Evolutionary conservation across 495 filamentous ascomycete species (phyloP), one percentile per base, ranked within the genome.

Genomic region (Aspergillus bridgeri): DNA sequence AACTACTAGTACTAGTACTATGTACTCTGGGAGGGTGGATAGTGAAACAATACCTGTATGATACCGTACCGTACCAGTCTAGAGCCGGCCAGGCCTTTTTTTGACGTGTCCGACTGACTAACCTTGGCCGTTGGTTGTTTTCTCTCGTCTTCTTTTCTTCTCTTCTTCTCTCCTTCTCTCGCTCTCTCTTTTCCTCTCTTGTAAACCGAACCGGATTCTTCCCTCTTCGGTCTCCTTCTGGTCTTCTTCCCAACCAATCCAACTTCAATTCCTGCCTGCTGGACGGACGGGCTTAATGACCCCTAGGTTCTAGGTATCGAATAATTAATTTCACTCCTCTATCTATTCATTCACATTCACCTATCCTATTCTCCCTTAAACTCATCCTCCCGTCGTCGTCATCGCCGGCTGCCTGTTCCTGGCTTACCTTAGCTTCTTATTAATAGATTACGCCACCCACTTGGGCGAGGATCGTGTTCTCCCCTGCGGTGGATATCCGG

Each of bases 211-310:
- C 44, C 38, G 44, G 18, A 54, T 65, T 66, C 64, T 62, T 61
- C 53, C 48, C 47, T 61, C 59, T 57, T 64, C 67, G 60, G 51
- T 53, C 60, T 51, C 60, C 58, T 65, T 69, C 67, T 57, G 49
- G 65, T 61, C 64, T 62, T 53, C 55, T 54, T 51, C 50, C 56
- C 57, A 27, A 53, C 50, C n/a, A n/a, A n/a, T n/a, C 54, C 46
- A 42, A n/a, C n/a, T n/a, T 29, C 48, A 33, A 20, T 53, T 51
- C 18, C 45, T 51, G 3, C 4, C 7, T 7, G 4, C 33, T 38
- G 33, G 33, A 11, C 33, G 33, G 33, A 38, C 33, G 17, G 6
- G 25, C 25, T n/a, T n/a, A n/a, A n/a, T n/a, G n/a, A n/a, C n/a
- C n/a, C n/a, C n/a, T n/a, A n/a, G n/a, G n/a, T n/a, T n/a, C n/a